Evolutionary conservation across 352 stramenopile genomes (phyloP), one percentile per base, ranked within the genome.

Genomic region (Ochromonadaceae sp.): DNA sequence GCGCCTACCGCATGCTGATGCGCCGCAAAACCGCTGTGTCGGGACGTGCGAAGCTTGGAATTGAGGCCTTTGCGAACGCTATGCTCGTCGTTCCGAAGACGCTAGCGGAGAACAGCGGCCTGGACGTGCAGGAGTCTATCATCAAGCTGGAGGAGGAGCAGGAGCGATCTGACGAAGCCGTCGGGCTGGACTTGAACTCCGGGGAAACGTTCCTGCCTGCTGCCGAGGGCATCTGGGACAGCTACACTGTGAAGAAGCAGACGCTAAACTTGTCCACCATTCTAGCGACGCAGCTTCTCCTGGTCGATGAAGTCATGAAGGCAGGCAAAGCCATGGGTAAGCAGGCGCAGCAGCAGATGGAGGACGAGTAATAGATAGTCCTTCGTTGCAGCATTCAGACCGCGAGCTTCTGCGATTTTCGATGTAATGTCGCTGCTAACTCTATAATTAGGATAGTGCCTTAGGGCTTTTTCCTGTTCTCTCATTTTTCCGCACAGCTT

Each of bases 231-330:
- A 84, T 99, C 59, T 98, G 91, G 87, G 84, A 68, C 76, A 98
- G 95, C 78, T 93, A 97, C 76, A 85, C 88, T 58, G 93, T 99
- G 53, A 99, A 99, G 81, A 85, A 91, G 67, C 93, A 98, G 74
- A 95, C 91, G 67, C 86, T 99, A 46, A 91, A 98, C 76, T 78
- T 98, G 38, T 82, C 87, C n/a, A 97, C 91, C 43, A 91, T 96
- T 41, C 75, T 99, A 38, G 92, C 93, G n/a, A 95, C 84, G 52
- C 93, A 99, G 74, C 74, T 99, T 50, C 78, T 99, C 60, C 81
- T 99, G 22, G 93, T 99, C 10, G 93, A 99, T 73, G 92, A 98
- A 73, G 93, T 99, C 46, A 98, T 99, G 88, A 85, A 91, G 66
- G 92, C 93, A 42, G 93, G 93, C 59, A 97, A 96, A 76, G 85